Evolutionary conservation across 1,284 basidiomycete species (phyloP).

Genomic region (Kwoniella shivajii): DNA sequence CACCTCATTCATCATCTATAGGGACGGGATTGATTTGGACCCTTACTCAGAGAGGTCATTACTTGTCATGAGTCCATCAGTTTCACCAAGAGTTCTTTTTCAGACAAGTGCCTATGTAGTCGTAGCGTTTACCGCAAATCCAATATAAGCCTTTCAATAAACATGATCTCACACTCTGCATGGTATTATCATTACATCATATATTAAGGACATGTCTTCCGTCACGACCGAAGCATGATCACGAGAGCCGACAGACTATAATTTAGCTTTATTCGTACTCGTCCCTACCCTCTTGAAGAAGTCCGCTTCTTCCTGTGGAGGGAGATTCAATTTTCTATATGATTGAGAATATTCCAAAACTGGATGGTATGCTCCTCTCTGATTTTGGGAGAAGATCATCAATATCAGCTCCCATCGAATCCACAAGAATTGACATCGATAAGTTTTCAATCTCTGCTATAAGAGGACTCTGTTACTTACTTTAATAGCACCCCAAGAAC

Average conservation of each 20-base stretch:
- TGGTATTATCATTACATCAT: no score
- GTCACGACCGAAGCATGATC: no score
- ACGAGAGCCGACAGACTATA: no score
- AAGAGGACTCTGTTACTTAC: slow-evolving; percentile 30
- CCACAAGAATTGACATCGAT: background rate
- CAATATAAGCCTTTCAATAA: no score
- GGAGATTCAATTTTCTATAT: slow-evolving; percentile 33
- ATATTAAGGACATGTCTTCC: no score
- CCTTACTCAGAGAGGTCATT: slow-evolving; percentile 37
- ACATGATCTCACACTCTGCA: no score
- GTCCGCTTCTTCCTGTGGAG: slow-evolving; percentile 28
- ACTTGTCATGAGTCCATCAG: slow-evolving; percentile 17
- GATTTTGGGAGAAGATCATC: slow-evolving; percentile 1
- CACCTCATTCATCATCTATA: slow-evolving; percentile 9
- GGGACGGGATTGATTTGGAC: slow-evolving; percentile 39
- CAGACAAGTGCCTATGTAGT: background rate
- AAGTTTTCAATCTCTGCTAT: background rate
- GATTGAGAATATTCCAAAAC: slow-evolving; percentile 49
- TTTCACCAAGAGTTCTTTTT: background rate
- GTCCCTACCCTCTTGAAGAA: slow-evolving; percentile 38
- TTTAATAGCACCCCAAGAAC: slow-evolving; percentile 60
- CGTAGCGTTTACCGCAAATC: no score
- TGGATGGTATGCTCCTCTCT: slow-evolving; percentile 57
- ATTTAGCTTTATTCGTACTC: slow-evolving; percentile 28
- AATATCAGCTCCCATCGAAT: background rate